Base-by-base conservation (phyloP, 768 basidiomycete species). In the Pleurotus giganteus region DNA sequence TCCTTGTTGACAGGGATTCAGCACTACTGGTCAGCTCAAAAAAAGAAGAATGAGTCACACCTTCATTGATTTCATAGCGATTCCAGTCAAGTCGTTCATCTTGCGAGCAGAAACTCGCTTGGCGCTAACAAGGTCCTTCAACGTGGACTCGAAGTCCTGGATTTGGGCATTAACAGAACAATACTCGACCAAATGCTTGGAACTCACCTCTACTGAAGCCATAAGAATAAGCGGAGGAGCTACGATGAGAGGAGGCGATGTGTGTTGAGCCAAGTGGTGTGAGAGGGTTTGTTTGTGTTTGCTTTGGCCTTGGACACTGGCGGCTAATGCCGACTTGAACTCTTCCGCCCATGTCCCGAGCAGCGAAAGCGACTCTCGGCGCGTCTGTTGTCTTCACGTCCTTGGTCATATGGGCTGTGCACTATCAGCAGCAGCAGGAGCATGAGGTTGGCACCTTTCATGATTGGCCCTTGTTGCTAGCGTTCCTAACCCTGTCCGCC, bases 91-190 rank as follows among this genome's bases (percentile, higher is more conserved):
- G 62, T 71, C 80, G 45, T 74, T 77, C 79, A 99, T 89, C 75
- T 91, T 92, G 17, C 93, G 89, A 27, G 85, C 86, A 13, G 94
- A 96, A 54, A 98, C 73, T 55, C 91, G 83, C 69, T 92, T 94
- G 56, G 86, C 85, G 53, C 79, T 75, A 43, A 97, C 88, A 37
- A 94, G 82, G 63, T 93, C 86, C 69, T 90, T 91, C 57, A 98
- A 72, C 37, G 86, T 75, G 26, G 78, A 68, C 70, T 95, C 90
- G 63, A 97, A 96, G 54, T 84, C 81, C 94, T 97, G 66, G 9
- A 51, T 55, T 19, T 37, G 46, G 15, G 29, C 12, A 34, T 53
- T 42, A 29, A 60, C 63, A 8, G 60, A 47, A 57, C n/a, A 19
- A 12, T 4, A 49, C 4, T 54, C 23, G 34, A n/a, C 11, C 26